Percentiles rank a stretch among this genome's conserved stretches.
Conservation (phyloP, 2,329 filamentous ascomycete species). For the Fusarium cicatricum region DNA sequence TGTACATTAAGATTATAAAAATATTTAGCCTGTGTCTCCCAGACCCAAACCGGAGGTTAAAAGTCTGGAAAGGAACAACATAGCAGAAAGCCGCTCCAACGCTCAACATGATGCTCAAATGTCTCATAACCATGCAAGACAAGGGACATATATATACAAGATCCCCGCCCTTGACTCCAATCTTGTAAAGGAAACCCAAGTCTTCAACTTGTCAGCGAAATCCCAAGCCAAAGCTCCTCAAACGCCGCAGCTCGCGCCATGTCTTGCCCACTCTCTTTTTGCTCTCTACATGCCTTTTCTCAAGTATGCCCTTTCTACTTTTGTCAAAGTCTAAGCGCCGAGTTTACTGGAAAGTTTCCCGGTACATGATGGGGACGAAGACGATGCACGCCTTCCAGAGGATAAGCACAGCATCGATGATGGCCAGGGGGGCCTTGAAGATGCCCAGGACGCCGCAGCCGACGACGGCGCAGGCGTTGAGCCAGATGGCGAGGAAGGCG, state of each 20-base stretch:
- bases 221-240: slow-evolving; percentile 30
- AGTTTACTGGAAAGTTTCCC: slow-evolving; percentile 58
- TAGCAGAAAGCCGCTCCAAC: slow-evolving; percentile 25
- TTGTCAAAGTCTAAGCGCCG: neutral
- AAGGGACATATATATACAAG: slow-evolving; percentile 5
- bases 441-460: slow-evolving; percentile 49
- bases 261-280: slow-evolving; percentile 6
- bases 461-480: slow-evolving; percentile 54
- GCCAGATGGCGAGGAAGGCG: slow-evolving; percentile 86
- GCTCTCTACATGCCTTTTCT: slow-evolving; percentile 1
- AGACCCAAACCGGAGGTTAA: slow-evolving; percentile 2
- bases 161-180: neutral
- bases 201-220: slow-evolving; percentile 23
- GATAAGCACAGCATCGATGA: slow-evolving; percentile 72
- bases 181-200: slow-evolving; percentile 2
- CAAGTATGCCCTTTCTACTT: neutral
- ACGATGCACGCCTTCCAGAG: slow-evolving; percentile 84
- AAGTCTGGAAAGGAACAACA: slow-evolving; percentile 2
- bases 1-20: slow-evolving; percentile 39
- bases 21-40: slow-evolving; percentile 8
- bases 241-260: slow-evolving; percentile 37
- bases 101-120: slow-evolving; percentile 33
- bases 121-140: slow-evolving; percentile 31
- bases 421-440: slow-evolving; percentile 63
- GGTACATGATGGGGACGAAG: slow-evolving; percentile 82